Evolutionary conservation across 2,329 filamentous ascomycete species (phyloP), one percentile per base, ranked within the genome.

Genomic region (Ceratocystiopsis sp.): DNA sequence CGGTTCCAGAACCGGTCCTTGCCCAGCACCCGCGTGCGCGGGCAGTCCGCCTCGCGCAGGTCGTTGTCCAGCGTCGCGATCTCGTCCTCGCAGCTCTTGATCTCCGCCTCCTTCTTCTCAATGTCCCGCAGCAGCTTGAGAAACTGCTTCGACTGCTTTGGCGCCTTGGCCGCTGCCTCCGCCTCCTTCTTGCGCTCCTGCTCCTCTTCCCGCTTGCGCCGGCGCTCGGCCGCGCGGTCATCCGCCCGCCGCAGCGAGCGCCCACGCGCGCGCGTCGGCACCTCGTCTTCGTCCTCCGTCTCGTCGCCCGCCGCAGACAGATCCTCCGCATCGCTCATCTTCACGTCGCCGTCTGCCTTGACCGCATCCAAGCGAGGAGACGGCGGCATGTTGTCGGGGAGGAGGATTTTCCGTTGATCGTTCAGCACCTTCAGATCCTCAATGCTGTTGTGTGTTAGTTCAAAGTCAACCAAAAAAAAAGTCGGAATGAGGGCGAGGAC

Each of bases 1-100:
- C 89, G 77, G 61, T 98, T 96, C 78, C 89, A 94, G 67, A 94
- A 98, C 38, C 91, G 78, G 61, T 98, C 91, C 58, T 91, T 89
- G 47, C 91, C 91, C 21, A 98, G 69, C 16, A 89, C 78, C 49
- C 84, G 79, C 16, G 87, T 94, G 48, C 91, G 80, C 34, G 87
- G 84, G 53, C 89, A 94, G 59, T 95, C 84, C 36, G 87, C 86
- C 61, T 96, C 89, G 42, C 91, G 82, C 38, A 98, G 69, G 57
- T 96, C 87, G 53, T 93, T 87, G 53, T 96, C 89, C 42, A 93
- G 75, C 32, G 80, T 72, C 4, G 77, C 77, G 49, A 98, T 93
- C 54, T 89, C 80, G 7, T 81, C 80, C 58, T 98, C 89, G 55
- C 82, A 85, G 42, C 81, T 74, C 56, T 77, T 77, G 55, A 98